Evolutionary conservation across 352 stramenopile species (phyloP).

Genomic region (Saprolegnia diclina): DNA sequence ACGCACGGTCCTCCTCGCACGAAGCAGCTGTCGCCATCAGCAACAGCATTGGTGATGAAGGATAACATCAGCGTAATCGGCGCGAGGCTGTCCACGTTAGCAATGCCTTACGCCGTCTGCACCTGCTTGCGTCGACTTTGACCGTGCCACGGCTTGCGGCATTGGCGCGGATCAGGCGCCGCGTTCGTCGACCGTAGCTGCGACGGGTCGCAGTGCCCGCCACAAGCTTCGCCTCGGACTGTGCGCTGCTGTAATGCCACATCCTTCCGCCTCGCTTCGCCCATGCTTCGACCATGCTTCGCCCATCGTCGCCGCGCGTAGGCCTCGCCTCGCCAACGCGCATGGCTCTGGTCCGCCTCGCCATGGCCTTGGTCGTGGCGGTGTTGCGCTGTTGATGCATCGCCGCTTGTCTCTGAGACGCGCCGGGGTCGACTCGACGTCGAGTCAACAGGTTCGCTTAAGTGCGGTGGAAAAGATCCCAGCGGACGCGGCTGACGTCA

Average conservation of each 20-base stretch:
- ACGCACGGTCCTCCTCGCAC: no score
- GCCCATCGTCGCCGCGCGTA: no score
- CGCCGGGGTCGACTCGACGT: slow-evolving; percentile 6
- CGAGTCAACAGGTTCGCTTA: slow-evolving; percentile 1
- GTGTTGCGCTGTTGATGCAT: not conserved
- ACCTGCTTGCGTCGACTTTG: not conserved
- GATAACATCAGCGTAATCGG: not conserved
- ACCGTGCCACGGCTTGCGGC: not conserved
- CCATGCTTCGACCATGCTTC: no score
- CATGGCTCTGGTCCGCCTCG: no score
- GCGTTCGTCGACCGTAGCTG: no score
- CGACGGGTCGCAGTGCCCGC: no score
- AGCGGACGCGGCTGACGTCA: not conserved
- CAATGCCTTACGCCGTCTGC: not conserved
- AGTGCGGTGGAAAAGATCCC: slow-evolving; percentile 12
- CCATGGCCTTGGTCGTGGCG: no score
- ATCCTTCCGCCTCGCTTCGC: no score
- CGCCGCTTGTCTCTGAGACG: slow-evolving; percentile 7
- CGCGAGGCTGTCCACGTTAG: not conserved
- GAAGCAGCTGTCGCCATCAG: no score
- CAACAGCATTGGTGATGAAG: not conserved
- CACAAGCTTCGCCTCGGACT: no score
- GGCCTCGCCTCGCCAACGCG: no score
- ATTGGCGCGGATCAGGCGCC: not conserved
- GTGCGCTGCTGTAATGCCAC: no score